These are phyloP conservation scores for Aspergillus sp. DNA, from an alignment of 2,329 filamentous ascomycete species.

Conservation along the genomic window DNA sequence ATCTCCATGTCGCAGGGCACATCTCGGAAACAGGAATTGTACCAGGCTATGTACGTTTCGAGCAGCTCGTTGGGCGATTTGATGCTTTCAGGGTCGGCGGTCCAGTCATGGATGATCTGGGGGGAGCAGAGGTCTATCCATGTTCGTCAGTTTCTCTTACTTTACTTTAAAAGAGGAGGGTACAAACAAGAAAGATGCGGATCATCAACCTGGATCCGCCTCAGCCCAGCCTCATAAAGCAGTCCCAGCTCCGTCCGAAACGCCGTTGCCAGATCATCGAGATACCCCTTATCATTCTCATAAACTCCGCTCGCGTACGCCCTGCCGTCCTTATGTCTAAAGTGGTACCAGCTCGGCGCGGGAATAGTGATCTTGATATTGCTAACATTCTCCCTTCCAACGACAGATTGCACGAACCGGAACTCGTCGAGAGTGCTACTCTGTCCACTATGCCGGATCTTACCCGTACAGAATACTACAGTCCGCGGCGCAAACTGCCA, in stretches of 20 bases:
- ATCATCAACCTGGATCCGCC: conserved; percentile 68
- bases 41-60: conserved; percentile 72
- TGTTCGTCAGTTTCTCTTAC: conserved; percentile 37
- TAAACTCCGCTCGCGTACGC: conserved; percentile 60
- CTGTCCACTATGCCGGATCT: conserved; percentile 53
- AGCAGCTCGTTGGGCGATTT: conserved; percentile 66
- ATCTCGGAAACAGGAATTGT: conserved; percentile 68
- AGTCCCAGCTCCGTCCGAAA: conserved; percentile 63
- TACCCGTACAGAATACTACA: conserved; percentile 54
- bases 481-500: conserved; percentile 55
- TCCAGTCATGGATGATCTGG: conserved; percentile 69
- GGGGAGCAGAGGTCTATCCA: conserved; percentile 71
- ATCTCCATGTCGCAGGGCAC: conserved; percentile 70
- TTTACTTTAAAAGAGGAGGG: no score
- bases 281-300: conserved; percentile 60
- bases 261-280: conserved; percentile 63
- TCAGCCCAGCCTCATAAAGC: conserved; percentile 61
- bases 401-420: conserved; percentile 42
- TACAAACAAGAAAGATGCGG: conserved; percentile 60
- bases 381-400: conserved; percentile 56
- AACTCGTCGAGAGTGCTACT: conserved; percentile 53
- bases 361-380: conserved; percentile 69
- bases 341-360: conserved; percentile 68
- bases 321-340: conserved; percentile 57
- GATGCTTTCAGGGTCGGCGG: conserved; percentile 66